Conservation (phyloP, 768 basidiomycete species). For the Amanita rubescens region DNA sequence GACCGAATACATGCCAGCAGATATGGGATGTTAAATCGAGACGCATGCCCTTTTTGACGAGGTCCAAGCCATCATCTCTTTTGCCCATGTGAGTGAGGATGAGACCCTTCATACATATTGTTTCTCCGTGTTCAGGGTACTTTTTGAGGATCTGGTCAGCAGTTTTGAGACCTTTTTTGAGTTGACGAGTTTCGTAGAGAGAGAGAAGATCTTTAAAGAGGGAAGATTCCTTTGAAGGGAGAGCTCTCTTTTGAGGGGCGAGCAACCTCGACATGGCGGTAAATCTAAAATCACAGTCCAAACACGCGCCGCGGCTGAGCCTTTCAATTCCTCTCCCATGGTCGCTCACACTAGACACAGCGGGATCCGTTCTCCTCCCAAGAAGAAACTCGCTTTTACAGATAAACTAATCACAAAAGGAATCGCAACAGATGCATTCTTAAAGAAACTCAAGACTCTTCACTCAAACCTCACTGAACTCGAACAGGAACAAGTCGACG, state of each 20-base stretch:
- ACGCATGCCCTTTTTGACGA: constrained; percentile 78
- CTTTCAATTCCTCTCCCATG: constrained; percentile 35
- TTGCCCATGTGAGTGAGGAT: constrained; percentile 73
- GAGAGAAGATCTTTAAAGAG: constrained; percentile 84
- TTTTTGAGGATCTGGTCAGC: constrained; percentile 95
- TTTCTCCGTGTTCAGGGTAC: constrained; percentile 94
- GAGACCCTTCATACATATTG: constrained; percentile 94
- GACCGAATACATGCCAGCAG: constrained; percentile 96
- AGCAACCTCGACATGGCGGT: constrained; percentile 31
- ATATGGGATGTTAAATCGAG: constrained; percentile 86
- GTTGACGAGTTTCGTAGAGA: constrained; percentile 82
- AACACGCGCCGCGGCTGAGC: constrained; percentile 9
- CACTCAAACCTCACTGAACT: constrained; percentile 71
- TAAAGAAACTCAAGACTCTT: constrained; percentile 80
- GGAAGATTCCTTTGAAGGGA: constrained; percentile 77
- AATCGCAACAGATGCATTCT: constrained; percentile 70
- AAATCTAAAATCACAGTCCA: constrained; percentile 3
- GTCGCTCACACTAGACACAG: constrained; percentile 67
- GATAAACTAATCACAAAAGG: constrained; percentile 79
- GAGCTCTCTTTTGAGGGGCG: constrained; percentile 40
- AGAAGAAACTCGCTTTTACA: constrained; percentile 64
- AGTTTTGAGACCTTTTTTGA: constrained; percentile 84
- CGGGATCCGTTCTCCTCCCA: constrained; percentile 37
- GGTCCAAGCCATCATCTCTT: constrained; percentile 74
- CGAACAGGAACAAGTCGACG: constrained; percentile 85